Base-by-base conservation (phyloP, 2,329 filamentous ascomycete genomes). In the Cladorrhinum sp. region DNA sequence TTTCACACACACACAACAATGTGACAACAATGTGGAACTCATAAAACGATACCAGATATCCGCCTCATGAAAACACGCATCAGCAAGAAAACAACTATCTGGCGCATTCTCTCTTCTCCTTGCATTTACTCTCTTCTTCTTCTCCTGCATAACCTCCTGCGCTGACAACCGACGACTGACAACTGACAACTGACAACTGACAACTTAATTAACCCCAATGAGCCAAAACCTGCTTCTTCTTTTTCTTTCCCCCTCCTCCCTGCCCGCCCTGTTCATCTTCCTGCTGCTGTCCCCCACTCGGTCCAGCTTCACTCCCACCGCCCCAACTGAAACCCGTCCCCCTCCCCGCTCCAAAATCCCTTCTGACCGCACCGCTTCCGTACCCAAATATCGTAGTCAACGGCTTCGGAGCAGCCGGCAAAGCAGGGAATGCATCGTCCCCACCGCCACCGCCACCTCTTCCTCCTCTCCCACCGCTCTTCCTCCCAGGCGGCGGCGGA, bases 391-490 rank as follows among this genome's bases (percentile, higher is more conserved):
- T 85, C 0, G 83, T 85, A 1, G 83, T 86, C 48, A 79, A 78
- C 2, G 84, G 83, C 69, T 87, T 97, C 0, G 90, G 83, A 1
- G 92, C 92, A 0, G 86, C 81, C 0, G 93, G 93, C 1, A 97
- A 81, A 1, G 92, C 88, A 0, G 93, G 94, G 75, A 97, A 97
- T 0, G 87, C 86, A 64, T 93, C 88, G 50, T 76, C 42, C n/a
- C 42, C 42, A n/a, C 36, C 26, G 4, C 26, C 9, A 28, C 36
- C 36, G 14, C 36, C 36, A 4, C 36, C n/a, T n/a, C n/a, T n/a
- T n/a, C n/a, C n/a, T 42, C 36, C 36, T 42, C 16, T 42, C 14
- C 36, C 42, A 8, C 42, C 42, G 6, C 3, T 46, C n/a, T 21
- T 46, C 42, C 18, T 46, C 16, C 42, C 42, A 46, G 42, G n/a